These are phyloP conservation scores for Acidiella bohemica DNA, from an alignment of 495 filamentous ascomycete genomes.

Conservation along the genomic window DNA sequence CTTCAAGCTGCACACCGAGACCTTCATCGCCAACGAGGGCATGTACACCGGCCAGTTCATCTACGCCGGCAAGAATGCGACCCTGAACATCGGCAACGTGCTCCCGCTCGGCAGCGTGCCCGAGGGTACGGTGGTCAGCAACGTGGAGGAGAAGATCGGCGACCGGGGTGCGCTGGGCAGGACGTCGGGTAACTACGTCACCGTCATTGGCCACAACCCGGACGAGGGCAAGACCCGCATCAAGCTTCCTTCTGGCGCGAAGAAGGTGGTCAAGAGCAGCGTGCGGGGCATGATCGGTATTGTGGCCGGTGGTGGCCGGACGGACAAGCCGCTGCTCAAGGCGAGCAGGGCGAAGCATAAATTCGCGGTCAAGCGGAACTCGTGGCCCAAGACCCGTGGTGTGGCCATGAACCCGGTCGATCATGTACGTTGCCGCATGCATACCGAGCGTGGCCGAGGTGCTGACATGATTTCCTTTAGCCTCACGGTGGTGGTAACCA, in stretches of 20 bases:
- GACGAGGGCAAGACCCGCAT: slow-evolving; percentile 98
- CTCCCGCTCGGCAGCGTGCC: slow-evolving; percentile 86
- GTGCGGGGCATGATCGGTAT: slow-evolving; percentile 98
- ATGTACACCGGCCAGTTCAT: slow-evolving; percentile 99
- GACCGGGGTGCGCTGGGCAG: slow-evolving; percentile 91
- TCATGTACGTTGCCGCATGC: slow-evolving; percentile 48
- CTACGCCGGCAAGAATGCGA: slow-evolving; percentile 98
- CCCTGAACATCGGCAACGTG: slow-evolving; percentile 90
- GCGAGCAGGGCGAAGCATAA: slow-evolving; percentile 97
- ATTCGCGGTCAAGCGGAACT: slow-evolving; percentile 99
- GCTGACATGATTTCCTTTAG: slow-evolving; percentile 34
- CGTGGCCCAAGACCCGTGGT: slow-evolving; percentile 99
- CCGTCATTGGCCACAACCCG: slow-evolving; percentile 95
- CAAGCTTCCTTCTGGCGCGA: slow-evolving; percentile 96
- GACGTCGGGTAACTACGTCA: slow-evolving; percentile 98
- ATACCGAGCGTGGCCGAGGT: neutral
- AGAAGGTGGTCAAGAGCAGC: slow-evolving; percentile 91
- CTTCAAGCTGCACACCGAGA: slow-evolving; percentile 46
- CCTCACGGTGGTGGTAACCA: slow-evolving; percentile 99
- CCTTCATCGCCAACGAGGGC: slow-evolving; percentile 98
- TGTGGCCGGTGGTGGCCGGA: slow-evolving; percentile 96
- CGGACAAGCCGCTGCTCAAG: slow-evolving; percentile 98
- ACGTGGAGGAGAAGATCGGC: slow-evolving; percentile 97
- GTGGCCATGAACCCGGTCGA: slow-evolving; percentile 99
- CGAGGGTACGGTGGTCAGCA: slow-evolving; percentile 96